Percentiles rank a stretch among this genome's conserved stretches.
phyloP scores from a whole-genome alignment of 1,284 basidiomycete genomes.

The Mycena citricolor region DNA sequence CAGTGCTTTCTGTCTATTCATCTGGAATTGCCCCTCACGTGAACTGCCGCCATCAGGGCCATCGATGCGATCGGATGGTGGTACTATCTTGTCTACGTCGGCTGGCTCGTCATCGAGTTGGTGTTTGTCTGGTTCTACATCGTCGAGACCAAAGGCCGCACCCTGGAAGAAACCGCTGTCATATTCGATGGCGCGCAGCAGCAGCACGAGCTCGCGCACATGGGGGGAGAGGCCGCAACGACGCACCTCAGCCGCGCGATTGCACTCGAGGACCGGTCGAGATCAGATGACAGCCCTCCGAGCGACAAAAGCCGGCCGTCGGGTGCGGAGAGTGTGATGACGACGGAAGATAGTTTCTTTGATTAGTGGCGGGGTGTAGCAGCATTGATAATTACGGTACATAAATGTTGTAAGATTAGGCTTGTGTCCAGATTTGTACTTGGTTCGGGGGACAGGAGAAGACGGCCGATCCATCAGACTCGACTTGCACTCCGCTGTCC shows the following conservation, averaged over 20 bases:
- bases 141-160: conserved; percentile 65
- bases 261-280: conserved; percentile 19
- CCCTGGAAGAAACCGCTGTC: conserved; percentile 65
- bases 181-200: conserved; percentile 60
- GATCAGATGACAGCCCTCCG: conserved; percentile 1
- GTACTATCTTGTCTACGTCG: conserved; percentile 66
- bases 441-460: conserved; percentile 55
- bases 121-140: conserved; percentile 55
- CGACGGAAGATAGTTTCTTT: conserved; percentile 5
- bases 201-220: conserved; percentile 43
- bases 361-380: too few relatives aligned
- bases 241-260: conserved; percentile 36
- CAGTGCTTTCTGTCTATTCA: conserved; percentile 20
- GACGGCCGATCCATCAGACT: conserved; percentile 54
- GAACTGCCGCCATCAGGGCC: conserved; percentile 51
- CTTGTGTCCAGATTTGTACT: conserved; percentile 58
- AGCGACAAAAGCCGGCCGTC: conserved; percentile 11
- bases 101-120: conserved; percentile 59
- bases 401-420: conserved; percentile 1
- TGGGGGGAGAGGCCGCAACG: conserved; percentile 52
- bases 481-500: conserved; percentile 42
- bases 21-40: not conserved
- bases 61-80: conserved; percentile 66
- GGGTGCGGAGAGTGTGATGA: conserved; percentile 9
- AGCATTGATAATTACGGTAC: conserved; percentile 1